Evolutionary conservation across 2,329 filamentous ascomycete genomes (phyloP).

Genomic region (Aspergillus floridensis): DNA sequence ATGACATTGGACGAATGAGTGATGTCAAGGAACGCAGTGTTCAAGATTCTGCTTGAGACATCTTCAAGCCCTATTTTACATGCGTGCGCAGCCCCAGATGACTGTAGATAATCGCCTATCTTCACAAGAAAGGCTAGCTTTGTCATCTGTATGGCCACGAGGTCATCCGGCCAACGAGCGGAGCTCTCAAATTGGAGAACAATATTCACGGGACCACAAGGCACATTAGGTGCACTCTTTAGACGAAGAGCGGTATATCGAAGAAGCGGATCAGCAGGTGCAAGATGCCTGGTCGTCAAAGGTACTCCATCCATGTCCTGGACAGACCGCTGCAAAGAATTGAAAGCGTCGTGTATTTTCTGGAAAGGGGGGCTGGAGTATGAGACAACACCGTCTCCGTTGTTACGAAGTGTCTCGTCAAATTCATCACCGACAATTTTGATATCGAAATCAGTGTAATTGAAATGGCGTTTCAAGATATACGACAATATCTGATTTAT

Average conservation of each 20-base stretch:
- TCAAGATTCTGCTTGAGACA: constrained; percentile 63
- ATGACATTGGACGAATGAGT: constrained; percentile 67
- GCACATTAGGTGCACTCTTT: constrained; percentile 23
- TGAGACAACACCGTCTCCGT: constrained; percentile 38
- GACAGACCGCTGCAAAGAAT: constrained; percentile 71
- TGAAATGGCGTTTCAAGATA: constrained; percentile 67
- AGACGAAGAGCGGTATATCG: constrained; percentile 61
- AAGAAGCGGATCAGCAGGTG: constrained; percentile 67
- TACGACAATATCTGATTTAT: constrained; percentile 77
- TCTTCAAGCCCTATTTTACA: constrained; percentile 81
- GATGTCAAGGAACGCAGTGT: constrained; percentile 80
- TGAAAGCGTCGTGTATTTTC: constrained; percentile 66
- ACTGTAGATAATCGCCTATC: constrained; percentile 69
- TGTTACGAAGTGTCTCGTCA: constrained; percentile 34
- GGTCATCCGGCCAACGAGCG: constrained; percentile 86
- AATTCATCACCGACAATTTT: constrained; percentile 53
- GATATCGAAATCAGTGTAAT: constrained; percentile 55
- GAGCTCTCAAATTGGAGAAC: constrained; percentile 92
- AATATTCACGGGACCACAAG: constrained; percentile 64
- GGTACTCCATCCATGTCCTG: constrained; percentile 78
- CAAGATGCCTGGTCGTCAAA: constrained; percentile 78
- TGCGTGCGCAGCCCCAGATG: constrained; percentile 58
- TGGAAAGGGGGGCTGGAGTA: constrained; percentile 59
- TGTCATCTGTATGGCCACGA: constrained; percentile 85
- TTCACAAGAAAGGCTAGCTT: constrained; percentile 83